Conservation (phyloP, 768 basidiomycete species). For the Holtermanniella nyarrowii region DNA sequence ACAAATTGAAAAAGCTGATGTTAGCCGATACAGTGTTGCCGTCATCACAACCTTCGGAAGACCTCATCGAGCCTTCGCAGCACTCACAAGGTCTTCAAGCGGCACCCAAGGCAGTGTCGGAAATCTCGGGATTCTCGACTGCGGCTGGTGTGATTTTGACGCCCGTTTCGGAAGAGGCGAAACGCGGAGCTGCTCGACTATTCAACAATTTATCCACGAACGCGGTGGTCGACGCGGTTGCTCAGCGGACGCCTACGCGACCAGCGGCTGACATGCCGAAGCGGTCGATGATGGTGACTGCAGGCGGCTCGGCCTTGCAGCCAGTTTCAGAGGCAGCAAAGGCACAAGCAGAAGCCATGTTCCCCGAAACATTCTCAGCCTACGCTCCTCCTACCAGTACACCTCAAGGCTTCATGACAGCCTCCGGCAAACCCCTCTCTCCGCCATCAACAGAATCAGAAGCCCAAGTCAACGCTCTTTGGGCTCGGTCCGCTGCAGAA, state of each 20-base stretch:
- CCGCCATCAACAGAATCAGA: too few species aligned
- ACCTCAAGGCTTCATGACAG: too few species aligned
- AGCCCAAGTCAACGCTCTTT: too few species aligned
- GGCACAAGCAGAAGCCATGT: background rate
- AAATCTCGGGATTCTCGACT: slow-evolving; percentile 5
- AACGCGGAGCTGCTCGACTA: background rate
- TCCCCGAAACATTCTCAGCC: background rate
- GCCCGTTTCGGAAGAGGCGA: slow-evolving; percentile 3
- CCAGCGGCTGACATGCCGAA: background rate
- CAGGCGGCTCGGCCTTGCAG: background rate
- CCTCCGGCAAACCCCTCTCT: too few species aligned
- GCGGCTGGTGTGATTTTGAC: slow-evolving; percentile 4
- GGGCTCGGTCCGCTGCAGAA: background rate
- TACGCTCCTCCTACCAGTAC: background rate
- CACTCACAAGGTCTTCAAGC: too few species aligned
- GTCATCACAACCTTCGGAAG: background rate
- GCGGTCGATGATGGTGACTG: slow-evolving; percentile 1
- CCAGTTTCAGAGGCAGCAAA: background rate
- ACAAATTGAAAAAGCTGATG: background rate
- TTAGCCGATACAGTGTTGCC: background rate
- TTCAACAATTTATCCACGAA: background rate
- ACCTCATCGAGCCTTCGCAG: background rate
- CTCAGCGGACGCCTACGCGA: slow-evolving; percentile 1
- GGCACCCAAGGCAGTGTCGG: background rate
- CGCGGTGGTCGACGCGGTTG: background rate